These are phyloP conservation scores for Paracoccidioides brasiliensis DNA, from an alignment of 2,329 filamentous ascomycete species.

Conservation along the genomic window DNA sequence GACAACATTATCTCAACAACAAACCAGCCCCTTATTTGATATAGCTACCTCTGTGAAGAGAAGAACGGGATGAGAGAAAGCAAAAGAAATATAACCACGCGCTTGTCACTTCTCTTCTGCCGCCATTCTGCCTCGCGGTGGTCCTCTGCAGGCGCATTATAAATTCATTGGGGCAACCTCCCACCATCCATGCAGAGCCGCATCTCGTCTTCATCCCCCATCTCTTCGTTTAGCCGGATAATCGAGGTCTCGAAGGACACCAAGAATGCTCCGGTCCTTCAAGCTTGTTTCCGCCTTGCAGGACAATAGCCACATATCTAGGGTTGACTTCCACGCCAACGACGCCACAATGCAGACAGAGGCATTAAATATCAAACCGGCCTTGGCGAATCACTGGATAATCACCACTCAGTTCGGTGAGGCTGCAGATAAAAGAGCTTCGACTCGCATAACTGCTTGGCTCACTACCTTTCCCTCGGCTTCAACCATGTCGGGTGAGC, in stretches of 20 bases:
- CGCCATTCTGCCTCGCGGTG: not conserved
- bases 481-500: not conserved
- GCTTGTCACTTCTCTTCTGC: not conserved
- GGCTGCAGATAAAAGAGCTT: not conserved
- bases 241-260: no score
- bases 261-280: not conserved
- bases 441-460: not conserved
- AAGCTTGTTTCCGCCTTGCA: not conserved
- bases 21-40: not conserved
- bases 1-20: not conserved
- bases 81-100: not conserved
- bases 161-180: not conserved
- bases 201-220: not conserved
- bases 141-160: not conserved
- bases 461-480: not conserved
- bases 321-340: not conserved
- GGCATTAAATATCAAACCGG: not conserved
- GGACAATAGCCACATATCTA: not conserved
- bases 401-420: not conserved
- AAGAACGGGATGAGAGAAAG: not conserved
- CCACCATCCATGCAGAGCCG: not conserved
- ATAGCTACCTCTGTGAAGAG: not conserved
- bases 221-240: not conserved
- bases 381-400: not conserved
- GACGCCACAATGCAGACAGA: not conserved